These are phyloP conservation scores for Leersia perrieri DNA, from an alignment of 176 grass and related monocot species.

Conservation along the genomic window DNA sequence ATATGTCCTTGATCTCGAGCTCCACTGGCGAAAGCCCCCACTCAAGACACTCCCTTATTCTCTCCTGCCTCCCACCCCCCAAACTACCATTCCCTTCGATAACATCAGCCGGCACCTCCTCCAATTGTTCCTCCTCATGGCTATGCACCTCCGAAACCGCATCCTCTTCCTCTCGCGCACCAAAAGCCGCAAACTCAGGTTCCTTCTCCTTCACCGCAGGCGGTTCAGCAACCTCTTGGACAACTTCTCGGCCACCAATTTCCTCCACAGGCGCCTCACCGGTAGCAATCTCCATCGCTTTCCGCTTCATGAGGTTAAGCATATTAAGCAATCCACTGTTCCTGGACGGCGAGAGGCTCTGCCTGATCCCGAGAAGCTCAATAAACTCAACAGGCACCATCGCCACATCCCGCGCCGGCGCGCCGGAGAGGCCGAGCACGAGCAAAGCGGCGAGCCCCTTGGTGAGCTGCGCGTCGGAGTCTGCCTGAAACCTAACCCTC, in stretches of 20 bases:
- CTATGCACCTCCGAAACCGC: neutral
- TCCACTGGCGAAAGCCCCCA: conserved; percentile 44
- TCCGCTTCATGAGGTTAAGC: conserved; percentile 80
- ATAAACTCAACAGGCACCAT: conserved; percentile 63
- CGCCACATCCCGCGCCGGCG: conserved; percentile 48
- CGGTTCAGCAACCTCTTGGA: neutral
- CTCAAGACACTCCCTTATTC: conserved; percentile 56
- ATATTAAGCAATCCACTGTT: conserved; percentile 92
- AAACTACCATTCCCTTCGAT: conserved; percentile 27
- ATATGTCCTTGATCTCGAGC: conserved; percentile 74
- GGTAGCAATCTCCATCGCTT: conserved; percentile 59
- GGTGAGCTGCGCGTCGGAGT: conserved; percentile 81
- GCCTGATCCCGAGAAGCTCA: conserved; percentile 67
- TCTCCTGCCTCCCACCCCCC: conserved; percentile 52
- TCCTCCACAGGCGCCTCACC: neutral
- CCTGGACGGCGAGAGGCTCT: conserved; percentile 72
- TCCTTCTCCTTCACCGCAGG: conserved; percentile 28
- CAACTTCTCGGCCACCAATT: conserved; percentile 1
- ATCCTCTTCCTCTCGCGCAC: neutral
- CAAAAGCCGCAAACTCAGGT: conserved; percentile 25
- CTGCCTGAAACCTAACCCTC: conserved; percentile 67
- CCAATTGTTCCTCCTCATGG: conserved; percentile 1
- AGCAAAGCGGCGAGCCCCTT: conserved; percentile 89
- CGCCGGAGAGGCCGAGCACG: conserved; percentile 72
- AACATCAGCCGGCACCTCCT: conserved; percentile 15